Base-by-base conservation (phyloP, 495 filamentous ascomycete genomes). In the Trichocladium uniseriatum region DNA sequence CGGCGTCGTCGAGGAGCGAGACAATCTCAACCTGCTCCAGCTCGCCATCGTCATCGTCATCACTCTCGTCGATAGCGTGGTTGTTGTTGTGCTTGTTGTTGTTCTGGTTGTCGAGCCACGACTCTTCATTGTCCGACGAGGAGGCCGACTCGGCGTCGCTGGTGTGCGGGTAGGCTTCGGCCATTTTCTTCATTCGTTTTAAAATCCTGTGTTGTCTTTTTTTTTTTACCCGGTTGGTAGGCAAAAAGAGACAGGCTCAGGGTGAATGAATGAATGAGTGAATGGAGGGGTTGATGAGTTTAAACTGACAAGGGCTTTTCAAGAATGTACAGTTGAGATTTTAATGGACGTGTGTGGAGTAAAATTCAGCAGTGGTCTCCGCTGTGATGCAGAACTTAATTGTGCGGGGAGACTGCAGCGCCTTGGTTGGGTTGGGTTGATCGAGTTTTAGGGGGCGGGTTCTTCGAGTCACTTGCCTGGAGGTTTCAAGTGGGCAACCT, bases 81-180 rank as follows among this genome's bases (percentile, higher is more conserved):
- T 15, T 59, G 27, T 29, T 29, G 27, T 29, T 29, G 10, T 29
- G n/a, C n/a, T n/a, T n/a, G n/a, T n/a, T n/a, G n/a, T n/a, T n/a
- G n/a, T n/a, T n/a, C n/a, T n/a, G n/a, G n/a, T n/a, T 50, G 51
- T 84, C 80, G 22, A 88, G 81, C 89, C 89, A 95, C 18, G 80
- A 81, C 61, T 83, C 80, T 39, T 86, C 83, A 37, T 76, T 66
- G 46, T 51, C 54, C 14, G 62, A 65, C 15, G 57, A 58, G n/a
- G 57, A 54, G 14, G 27, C 48, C 1, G 51, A 49, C 22, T 29
- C 45, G 19, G 43, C 43, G 47, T 48, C 44, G 37, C 43, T 50
- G 40, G 43, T 4, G 28, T 27, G 42, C 27, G 57, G 58, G 53
- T 53, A 59, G 8, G 53, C 49, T 48, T 62, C 55, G 8, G 55